These are phyloP conservation scores for Tagetes erecta DNA, from an alignment of 129 eudicot species.

Conservation along the genomic window DNA sequence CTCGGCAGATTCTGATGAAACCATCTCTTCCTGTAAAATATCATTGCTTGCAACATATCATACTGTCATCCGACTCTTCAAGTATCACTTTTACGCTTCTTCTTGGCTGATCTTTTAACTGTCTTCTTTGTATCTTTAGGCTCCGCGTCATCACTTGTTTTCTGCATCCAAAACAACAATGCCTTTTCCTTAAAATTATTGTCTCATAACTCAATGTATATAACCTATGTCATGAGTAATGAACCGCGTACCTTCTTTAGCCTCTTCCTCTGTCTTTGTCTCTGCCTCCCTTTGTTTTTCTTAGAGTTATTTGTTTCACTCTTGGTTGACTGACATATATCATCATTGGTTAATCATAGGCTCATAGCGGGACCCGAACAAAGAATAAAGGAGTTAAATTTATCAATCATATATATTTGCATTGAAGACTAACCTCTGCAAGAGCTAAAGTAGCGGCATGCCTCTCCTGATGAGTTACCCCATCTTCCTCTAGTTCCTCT, in stretches of 20 bases:
- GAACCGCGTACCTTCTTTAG: conserved; percentile 48
- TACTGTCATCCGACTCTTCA: conserved; percentile 17
- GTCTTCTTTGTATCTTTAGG: conserved; percentile 23
- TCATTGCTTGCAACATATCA: neutral
- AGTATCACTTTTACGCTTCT: conserved; percentile 44
- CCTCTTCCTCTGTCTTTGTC: conserved; percentile 58
- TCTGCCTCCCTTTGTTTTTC: conserved; percentile 62
- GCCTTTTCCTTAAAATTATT: neutral
- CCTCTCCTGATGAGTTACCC: conserved; percentile 67
- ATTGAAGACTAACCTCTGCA: conserved; percentile 49
- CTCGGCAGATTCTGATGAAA: neutral
- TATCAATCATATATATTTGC: neutral
- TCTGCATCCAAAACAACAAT: conserved; percentile 37
- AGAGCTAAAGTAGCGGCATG: conserved; percentile 54
- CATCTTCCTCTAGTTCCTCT: conserved; percentile 49
- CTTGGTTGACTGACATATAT: conserved; percentile 36
- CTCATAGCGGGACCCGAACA: conserved; percentile 9
- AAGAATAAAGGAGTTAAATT: neutral
- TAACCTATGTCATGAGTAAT: neutral
- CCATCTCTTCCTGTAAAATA: conserved; percentile 16
- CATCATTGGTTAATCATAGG: conserved; percentile 8
- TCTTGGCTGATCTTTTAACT: conserved; percentile 41
- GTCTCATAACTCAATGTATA: neutral
- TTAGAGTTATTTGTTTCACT: conserved; percentile 35
- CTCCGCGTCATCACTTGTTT: conserved; percentile 28